Evolutionary conservation across 2,329 filamentous ascomycete genomes (phyloP).

Genomic region (Aureobasidium leucospermi): DNA sequence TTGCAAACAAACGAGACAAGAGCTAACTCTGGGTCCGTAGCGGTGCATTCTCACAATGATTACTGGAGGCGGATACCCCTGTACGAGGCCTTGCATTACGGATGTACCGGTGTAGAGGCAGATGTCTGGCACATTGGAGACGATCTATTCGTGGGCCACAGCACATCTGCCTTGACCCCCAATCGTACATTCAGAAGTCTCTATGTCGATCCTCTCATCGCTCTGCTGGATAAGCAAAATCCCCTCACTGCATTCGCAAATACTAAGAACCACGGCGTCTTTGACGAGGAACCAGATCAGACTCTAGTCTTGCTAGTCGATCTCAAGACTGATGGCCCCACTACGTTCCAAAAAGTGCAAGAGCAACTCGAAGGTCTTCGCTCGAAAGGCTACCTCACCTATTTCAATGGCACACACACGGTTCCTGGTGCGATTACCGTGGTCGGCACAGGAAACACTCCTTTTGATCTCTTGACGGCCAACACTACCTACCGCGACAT

Average conservation of each 20-base stretch:
- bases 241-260: conserved; percentile 41
- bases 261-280: conserved; percentile 45
- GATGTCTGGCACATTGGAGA: conserved; percentile 58
- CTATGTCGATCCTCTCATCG: conserved; percentile 57
- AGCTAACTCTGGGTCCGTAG: neutral
- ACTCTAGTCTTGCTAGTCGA: conserved; percentile 59
- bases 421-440: conserved; percentile 56
- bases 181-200: conserved; percentile 54
- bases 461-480: conserved; percentile 48
- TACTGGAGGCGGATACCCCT: conserved; percentile 60
- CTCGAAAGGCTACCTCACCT: conserved; percentile 44
- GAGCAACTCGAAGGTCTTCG: conserved; percentile 53
- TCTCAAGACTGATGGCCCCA: conserved; percentile 53
- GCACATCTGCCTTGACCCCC: conserved; percentile 44
- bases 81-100: conserved; percentile 52
- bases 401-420: conserved; percentile 44
- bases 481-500: conserved; percentile 51
- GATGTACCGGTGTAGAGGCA: conserved; percentile 59
- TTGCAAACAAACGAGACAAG: neutral
- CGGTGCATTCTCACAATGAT: conserved; percentile 63
- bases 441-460: conserved; percentile 59
- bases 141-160: conserved; percentile 59
- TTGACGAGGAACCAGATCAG: conserved; percentile 32
- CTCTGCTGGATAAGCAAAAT: conserved; percentile 50
- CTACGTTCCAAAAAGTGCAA: conserved; percentile 48